Conservation (phyloP, 2,329 filamentous ascomycete genomes). For the Lasiodiplodia gonubiensis region DNA sequence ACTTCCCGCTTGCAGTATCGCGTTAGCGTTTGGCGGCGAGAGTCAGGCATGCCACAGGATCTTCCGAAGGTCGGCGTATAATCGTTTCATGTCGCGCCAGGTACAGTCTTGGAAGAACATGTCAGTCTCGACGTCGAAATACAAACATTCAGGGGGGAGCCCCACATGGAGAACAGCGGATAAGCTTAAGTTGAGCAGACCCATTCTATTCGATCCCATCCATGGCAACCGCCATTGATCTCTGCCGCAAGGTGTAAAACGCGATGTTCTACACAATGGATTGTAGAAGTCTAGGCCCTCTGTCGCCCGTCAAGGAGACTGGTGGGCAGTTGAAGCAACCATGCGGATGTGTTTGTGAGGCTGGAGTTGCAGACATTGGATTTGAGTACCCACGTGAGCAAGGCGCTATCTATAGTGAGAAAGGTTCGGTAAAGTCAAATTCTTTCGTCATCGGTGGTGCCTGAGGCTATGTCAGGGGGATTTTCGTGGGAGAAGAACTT, state of each 20-base stretch:
- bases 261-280: too few relatives aligned
- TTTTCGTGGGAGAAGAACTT: background rate
- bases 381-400: too few relatives aligned
- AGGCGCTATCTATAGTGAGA: too few relatives aligned
- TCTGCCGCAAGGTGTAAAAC: background rate
- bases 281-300: too few relatives aligned
- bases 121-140: background rate
- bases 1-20: constrained; percentile 8
- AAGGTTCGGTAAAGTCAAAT: too few relatives aligned
- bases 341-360: too few relatives aligned
- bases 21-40: background rate
- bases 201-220: background rate
- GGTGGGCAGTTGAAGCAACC: too few relatives aligned
- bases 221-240: background rate
- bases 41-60: background rate
- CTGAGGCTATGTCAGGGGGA: constrained; percentile 8
- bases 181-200: background rate
- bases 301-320: too few relatives aligned
- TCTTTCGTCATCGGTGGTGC: background rate
- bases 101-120: background rate
- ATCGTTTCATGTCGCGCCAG: background rate
- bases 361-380: too few relatives aligned
- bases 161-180: background rate
- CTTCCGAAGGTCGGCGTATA: background rate
- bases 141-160: background rate